Conservation (phyloP, 2,329 filamentous ascomycete species). For the Beauveria caledonica region DNA sequence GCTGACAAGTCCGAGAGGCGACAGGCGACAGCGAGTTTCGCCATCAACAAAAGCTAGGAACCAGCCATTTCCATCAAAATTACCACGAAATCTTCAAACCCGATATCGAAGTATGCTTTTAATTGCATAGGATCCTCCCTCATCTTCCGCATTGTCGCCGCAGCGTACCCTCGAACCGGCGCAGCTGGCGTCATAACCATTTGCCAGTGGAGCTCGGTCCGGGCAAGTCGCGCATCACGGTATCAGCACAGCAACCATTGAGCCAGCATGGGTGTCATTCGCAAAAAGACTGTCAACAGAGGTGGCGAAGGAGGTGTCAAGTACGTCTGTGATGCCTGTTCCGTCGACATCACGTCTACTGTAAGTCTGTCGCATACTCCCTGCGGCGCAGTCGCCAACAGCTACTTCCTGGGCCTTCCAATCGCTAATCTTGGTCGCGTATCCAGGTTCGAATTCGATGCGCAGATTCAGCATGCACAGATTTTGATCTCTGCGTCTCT, state of each 20-base stretch:
- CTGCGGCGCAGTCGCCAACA: background rate
- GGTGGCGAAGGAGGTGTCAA: slow-evolving; percentile 85
- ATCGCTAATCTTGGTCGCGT: slow-evolving; percentile 14
- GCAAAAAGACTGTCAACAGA: slow-evolving; percentile 84
- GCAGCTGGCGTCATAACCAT: slow-evolving; percentile 10
- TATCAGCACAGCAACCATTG: background rate
- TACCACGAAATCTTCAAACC: background rate
- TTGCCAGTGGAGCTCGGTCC: background rate
- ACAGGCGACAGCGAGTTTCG: background rate
- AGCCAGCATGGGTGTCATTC: slow-evolving; percentile 75
- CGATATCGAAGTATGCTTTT: slow-evolving; percentile 2
- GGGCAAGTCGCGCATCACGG: background rate
- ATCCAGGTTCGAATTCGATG: slow-evolving; percentile 85
- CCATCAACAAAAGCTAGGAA: slow-evolving; percentile 2
- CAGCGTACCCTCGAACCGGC: background rate
- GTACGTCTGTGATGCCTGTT: slow-evolving; percentile 96
- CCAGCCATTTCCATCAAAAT: slow-evolving; percentile 5
- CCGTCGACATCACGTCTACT: slow-evolving; percentile 92
- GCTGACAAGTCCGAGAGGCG: slow-evolving; percentile 3
- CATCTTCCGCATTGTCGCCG: background rate
- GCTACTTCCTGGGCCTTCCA: background rate
- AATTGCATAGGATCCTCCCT: background rate
- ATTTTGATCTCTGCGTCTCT: slow-evolving; percentile 94
- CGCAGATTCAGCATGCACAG: slow-evolving; percentile 71
- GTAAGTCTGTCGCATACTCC: slow-evolving; percentile 44